Percentiles rank a stretch among this genome's conserved stretches.
phyloP scores from a whole-genome alignment of 306 rosid species.

The Abrus precatorius region DNA sequence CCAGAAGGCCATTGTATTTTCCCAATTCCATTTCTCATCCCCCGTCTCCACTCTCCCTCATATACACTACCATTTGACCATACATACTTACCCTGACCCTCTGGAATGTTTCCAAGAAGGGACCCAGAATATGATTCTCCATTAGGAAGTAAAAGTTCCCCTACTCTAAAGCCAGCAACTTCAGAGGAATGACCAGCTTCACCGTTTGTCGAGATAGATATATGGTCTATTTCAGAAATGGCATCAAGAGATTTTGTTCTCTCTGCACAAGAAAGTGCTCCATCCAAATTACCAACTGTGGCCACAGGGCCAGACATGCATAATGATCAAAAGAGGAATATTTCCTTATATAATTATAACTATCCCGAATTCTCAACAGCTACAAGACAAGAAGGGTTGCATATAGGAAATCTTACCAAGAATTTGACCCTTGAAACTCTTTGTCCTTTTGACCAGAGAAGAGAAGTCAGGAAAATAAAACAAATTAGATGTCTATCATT shows the following conservation, averaged over 20 bases:
- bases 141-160: slow-evolving; percentile 72
- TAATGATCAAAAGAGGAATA: slow-evolving; percentile 66
- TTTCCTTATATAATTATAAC: slow-evolving; percentile 57
- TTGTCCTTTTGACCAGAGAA: slow-evolving; percentile 55
- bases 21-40: slow-evolving; percentile 92
- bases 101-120: slow-evolving; percentile 80
- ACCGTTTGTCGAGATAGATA: slow-evolving; percentile 58
- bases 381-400: slow-evolving; percentile 54
- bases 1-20: slow-evolving; percentile 80
- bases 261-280: slow-evolving; percentile 67
- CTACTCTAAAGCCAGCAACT: slow-evolving; percentile 72
- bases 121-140: slow-evolving; percentile 85
- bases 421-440: slow-evolving; percentile 48
- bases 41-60: slow-evolving; percentile 98
- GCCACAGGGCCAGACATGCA: slow-evolving; percentile 99
- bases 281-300: slow-evolving; percentile 67
- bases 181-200: slow-evolving; percentile 68
- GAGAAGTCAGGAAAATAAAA: slow-evolving; percentile 34
- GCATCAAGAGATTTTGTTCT: slow-evolving; percentile 85
- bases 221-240: slow-evolving; percentile 53
- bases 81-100: slow-evolving; percentile 83
- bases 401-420: slow-evolving; percentile 50
- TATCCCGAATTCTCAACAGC: slow-evolving; percentile 54
- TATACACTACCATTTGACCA: slow-evolving; percentile 93
- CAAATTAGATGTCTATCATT: slow-evolving; percentile 42